Evolutionary conservation across 1,284 basidiomycete species (phyloP), one percentile per base, ranked within the genome.

Genomic region (Microbotryomycetes sp.): DNA sequence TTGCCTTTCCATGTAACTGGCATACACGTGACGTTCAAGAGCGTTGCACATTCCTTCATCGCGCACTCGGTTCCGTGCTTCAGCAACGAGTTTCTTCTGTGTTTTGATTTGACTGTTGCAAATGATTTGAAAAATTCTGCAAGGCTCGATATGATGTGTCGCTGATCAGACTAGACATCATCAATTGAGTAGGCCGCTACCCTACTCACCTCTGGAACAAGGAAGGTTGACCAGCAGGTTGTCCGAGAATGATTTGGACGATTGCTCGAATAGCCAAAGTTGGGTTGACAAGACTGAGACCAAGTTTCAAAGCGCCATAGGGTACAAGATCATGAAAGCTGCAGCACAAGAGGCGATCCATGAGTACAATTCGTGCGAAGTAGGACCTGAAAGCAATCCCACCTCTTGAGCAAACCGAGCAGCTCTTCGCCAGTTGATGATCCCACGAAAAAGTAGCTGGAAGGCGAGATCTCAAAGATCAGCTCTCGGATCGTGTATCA

Each of bases 321-420:
- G 67, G 67, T n/a, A 67, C 64, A 19, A 67, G 53, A 5, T 61
- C 58, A 56, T 68, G 68, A 56, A 69, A 67, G 42, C 61, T 65
- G 54, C 14, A 25, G 3, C 1, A 5, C 2, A 7, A 6, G 6
- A 6, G 5, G 1, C 16, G n/a, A n/a, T n/a, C n/a, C n/a, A n/a
- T n/a, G n/a, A n/a, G n/a, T n/a, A n/a, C n/a, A n/a, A n/a, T n/a
- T n/a, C n/a, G 2, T 6, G 7, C 15, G 36, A 14, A 1, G 16
- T 6, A 6, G 6, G 12, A 26, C 12, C 19, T 9, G 19, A 16
- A 22, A 9, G 15, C 16, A 16, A 26, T n/a, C 61, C 4, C 28
- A 64, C 65, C 58, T 55, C 16, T 62, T 60, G 19, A 69, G 56
- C 45, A 69, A 60, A 42, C 56, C 56, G 23, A 65, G 30, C 2